These are phyloP conservation scores for Asterophora lycoperdoides DNA, from an alignment of 768 basidiomycete species.

Conservation along the genomic window DNA sequence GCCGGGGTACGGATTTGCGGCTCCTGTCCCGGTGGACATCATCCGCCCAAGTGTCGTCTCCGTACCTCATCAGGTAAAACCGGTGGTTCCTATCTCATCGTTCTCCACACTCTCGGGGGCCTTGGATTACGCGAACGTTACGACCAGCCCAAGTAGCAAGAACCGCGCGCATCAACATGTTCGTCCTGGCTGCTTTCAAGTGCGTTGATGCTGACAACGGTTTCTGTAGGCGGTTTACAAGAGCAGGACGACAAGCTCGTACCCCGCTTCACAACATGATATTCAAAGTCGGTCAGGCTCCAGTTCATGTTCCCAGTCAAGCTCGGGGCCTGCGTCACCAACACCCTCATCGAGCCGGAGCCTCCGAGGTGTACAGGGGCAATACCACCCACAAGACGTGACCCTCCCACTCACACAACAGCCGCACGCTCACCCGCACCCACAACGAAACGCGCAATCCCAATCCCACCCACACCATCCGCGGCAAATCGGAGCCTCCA, in stretches of 20 bases:
- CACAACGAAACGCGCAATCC: constrained; percentile 2
- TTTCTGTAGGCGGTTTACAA: constrained; percentile 10
- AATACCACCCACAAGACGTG: constrained; percentile 3
- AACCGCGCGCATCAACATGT: constrained; percentile 5
- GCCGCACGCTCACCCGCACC: neutral
- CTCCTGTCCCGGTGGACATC: constrained; percentile 2
- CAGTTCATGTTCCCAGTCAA: constrained; percentile 6
- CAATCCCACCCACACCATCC: neutral
- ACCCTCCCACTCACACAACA: neutral
- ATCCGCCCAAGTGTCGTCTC: constrained; percentile 2
- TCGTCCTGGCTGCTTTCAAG: neutral
- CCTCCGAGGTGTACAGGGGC: neutral
- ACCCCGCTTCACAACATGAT: constrained; percentile 13
- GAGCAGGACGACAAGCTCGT: constrained; percentile 1
- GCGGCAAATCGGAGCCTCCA: neutral
- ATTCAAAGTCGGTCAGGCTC: constrained; percentile 3
- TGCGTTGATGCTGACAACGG: neutral
- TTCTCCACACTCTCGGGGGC: constrained; percentile 21
- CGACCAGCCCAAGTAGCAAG: constrained; percentile 1
- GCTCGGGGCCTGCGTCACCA: neutral
- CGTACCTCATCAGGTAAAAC: constrained; percentile 2
- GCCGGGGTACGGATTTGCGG: too few relatives aligned
- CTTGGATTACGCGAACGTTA: constrained; percentile 6
- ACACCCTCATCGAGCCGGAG: constrained; percentile 6
- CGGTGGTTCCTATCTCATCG: constrained; percentile 10